These are phyloP conservation scores for Pezicula carpinea DNA, from an alignment of 2,329 filamentous ascomycete species.

Conservation along the genomic window DNA sequence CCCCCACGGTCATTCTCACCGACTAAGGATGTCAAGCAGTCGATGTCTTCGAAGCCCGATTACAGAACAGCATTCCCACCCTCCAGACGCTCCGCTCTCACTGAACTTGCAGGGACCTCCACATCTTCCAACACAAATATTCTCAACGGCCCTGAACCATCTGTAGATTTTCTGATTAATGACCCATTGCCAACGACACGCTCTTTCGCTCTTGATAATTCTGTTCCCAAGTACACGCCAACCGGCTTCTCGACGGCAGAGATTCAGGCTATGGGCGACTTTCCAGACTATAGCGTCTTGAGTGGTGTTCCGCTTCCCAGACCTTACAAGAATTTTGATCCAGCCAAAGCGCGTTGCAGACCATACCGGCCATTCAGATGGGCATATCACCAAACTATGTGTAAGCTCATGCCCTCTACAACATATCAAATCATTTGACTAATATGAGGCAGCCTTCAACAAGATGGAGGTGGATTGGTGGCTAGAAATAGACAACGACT, in stretches of 20 bases:
- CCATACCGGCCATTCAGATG: slow-evolving; percentile 81
- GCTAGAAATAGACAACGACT: slow-evolving; percentile 80
- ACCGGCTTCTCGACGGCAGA: slow-evolving; percentile 69
- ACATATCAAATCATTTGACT: slow-evolving; percentile 4
- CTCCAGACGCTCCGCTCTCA: slow-evolving; percentile 21
- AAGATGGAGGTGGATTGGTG: slow-evolving; percentile 82
- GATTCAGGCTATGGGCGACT: slow-evolving; percentile 65
- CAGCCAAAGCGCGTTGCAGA: slow-evolving; percentile 62
- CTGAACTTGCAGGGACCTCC: slow-evolving; percentile 18
- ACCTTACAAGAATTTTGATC: slow-evolving; percentile 61
- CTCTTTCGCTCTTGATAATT: slow-evolving; percentile 21
- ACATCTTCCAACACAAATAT: slow-evolving; percentile 14
- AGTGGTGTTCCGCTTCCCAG: slow-evolving; percentile 69
- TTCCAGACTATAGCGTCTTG: slow-evolving; percentile 72
- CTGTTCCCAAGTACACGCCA: slow-evolving; percentile 45
- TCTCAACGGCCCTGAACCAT: slow-evolving; percentile 13
- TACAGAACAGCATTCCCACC: slow-evolving; percentile 23
- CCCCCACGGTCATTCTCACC: slow-evolving; percentile 27
- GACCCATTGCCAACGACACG: slow-evolving; percentile 19
- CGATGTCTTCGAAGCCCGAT: slow-evolving; percentile 10
- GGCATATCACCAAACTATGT: slow-evolving; percentile 89
- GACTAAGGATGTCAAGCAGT: slow-evolving; percentile 2
- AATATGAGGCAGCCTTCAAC: slow-evolving; percentile 53
- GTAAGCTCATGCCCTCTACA: slow-evolving; percentile 38
- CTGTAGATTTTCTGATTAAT: slow-evolving; percentile 12